Evolutionary conservation across 169 alveolate species (phyloP).

Genomic region (Plasmodium coatneyi): DNA sequence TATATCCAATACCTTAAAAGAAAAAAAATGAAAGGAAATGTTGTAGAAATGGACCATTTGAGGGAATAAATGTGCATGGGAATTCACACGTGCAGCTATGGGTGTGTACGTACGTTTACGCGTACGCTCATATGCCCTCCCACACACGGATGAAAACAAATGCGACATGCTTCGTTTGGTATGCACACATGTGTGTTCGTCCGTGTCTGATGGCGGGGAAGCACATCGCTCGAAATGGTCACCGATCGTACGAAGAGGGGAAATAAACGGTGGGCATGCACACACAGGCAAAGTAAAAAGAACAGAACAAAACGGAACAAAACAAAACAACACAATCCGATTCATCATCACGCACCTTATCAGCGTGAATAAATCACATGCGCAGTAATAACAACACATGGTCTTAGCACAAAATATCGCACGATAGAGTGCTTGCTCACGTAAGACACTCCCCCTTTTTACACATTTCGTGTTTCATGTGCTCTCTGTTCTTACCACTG

Average conservation of each 20-base stretch:
- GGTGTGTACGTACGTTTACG: neutral
- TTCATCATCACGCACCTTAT: neutral
- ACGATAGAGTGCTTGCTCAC: neutral
- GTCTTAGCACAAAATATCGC: neutral
- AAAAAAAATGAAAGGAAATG: neutral
- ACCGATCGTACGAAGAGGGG: neutral
- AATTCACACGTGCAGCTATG: neutral
- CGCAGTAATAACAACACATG: neutral
- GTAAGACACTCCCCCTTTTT: neutral
- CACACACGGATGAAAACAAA: neutral
- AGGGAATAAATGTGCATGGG: neutral
- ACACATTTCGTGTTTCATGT: neutral
- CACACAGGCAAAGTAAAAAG: neutral
- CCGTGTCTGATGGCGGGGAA: neutral
- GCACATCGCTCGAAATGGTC: neutral
- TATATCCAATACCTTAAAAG: conserved; percentile 88
- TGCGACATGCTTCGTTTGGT: neutral
- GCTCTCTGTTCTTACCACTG: conserved; percentile 83
- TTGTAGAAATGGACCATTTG: neutral
- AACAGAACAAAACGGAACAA: neutral
- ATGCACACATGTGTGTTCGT: neutral
- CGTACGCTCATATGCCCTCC: neutral
- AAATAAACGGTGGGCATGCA: neutral
- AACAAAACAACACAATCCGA: neutral
- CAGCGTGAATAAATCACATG: neutral